A percentile compares a stretch with the other conserved stretches of the same genome.
These are phyloP conservation scores for Adansonia madagascariensis DNA, from an alignment of 441 rosid species.

Conservation along the genomic window DNA sequence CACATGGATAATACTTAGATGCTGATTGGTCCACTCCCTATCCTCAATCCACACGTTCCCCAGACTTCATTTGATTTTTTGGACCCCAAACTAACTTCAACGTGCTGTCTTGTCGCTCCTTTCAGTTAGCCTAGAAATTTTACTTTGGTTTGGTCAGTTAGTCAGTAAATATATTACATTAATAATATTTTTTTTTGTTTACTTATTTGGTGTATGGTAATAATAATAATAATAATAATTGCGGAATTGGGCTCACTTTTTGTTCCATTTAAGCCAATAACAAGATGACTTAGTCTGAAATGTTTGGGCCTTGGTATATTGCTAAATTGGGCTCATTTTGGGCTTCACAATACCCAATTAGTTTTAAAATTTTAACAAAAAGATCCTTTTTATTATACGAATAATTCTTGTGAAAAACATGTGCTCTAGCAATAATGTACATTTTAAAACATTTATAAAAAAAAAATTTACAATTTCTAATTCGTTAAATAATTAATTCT, in stretches of 20 bases:
- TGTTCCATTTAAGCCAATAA: not conserved
- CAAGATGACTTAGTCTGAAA: not conserved
- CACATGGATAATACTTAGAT: constrained; percentile 51
- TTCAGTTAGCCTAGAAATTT: no score
- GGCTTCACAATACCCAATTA: not conserved
- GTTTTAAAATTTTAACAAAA: not conserved
- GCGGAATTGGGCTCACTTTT: not conserved
- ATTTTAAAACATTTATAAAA: no score
- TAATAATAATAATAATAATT: no score
- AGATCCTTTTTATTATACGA: no score
- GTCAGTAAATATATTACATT: no score
- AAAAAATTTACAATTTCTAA: not conserved
- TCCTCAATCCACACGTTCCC: constrained; percentile 34
- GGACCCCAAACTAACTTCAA: constrained; percentile 8
- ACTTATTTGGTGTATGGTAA: no score
- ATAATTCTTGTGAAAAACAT: no score
- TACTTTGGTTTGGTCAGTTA: not conserved
- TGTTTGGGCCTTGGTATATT: not conserved
- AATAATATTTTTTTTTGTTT: no score
- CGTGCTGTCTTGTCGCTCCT: not conserved
- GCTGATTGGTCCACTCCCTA: constrained; percentile 67
- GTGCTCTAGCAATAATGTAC: no score
- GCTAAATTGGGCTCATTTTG: not conserved
- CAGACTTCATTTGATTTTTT: not conserved
- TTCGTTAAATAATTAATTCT: not conserved